Base-by-base conservation (phyloP, 2,329 filamentous ascomycete genomes). In the Orbilia quercus region DNA sequence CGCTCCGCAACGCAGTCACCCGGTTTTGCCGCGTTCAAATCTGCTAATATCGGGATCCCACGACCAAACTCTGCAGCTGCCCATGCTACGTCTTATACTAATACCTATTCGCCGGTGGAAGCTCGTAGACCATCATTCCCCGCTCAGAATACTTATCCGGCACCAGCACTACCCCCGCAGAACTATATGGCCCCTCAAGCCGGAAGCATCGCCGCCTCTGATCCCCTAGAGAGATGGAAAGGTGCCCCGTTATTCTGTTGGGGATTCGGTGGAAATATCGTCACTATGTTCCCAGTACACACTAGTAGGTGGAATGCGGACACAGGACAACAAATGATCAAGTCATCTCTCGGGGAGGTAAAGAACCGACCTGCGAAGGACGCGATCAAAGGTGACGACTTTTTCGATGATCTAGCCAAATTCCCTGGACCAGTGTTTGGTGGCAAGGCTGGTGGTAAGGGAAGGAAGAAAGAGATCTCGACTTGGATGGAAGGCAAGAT, bases 391-490 rank as follows among this genome's bases (percentile, higher is more conserved):
- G 82, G 92, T 7, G 83, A 87, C 22, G 91, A 95, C 34, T 86
- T 88, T 1, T 82, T 95, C 53, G 76, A 77, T 11, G 69, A 75
- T 14, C 51, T 75, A 31, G 85, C 87, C 16, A 92, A 89, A 76
- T 98, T 98, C 78, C 95, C 95, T 0, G 95, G 95, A 0, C 95
- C 96, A 1, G 82, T 99, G 25, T 77, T 66, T 4, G 77, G 76
- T 31, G 67, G 70, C 7, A 76, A 58, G 47, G 55, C 65, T 16
- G 92, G 90, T 80, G 86, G 88, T 42, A 98, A 97, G 79, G 88
- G 89, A 1, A 98, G 96, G 84, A 99, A 99, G 84, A 99, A 98
- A 82, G 94, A 99, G 62, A 86, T 92, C 0, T 77, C 93, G 45
- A 81, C 87, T 1, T 99, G 96, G 95, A 84, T 99, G 47, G 86